Evolutionary conservation across 164 flowering plant species (phyloP).

Genomic region (Nymphaea colorata): DNA sequence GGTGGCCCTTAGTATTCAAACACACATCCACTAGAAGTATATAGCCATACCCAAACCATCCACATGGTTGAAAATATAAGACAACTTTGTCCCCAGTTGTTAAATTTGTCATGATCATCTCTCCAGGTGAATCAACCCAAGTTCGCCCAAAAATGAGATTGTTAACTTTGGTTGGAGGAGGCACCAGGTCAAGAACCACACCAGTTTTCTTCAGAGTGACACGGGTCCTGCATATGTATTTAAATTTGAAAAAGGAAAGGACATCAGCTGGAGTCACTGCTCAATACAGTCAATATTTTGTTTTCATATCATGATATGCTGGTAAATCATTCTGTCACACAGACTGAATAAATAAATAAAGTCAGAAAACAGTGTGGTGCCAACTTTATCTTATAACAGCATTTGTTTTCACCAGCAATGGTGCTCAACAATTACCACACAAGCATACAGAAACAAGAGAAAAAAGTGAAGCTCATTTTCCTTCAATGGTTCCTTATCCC

Average conservation of each 20-base stretch:
- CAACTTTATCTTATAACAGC: too few species aligned
- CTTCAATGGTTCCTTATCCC: too few species aligned
- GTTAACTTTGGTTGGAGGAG: slow-evolving; percentile 3
- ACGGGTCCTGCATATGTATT: background rate
- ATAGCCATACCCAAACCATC: slow-evolving; percentile 2
- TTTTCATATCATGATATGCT: too few species aligned
- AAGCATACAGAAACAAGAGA: too few species aligned
- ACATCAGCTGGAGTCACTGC: background rate
- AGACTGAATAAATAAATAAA: too few species aligned
- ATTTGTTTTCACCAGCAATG: too few species aligned
- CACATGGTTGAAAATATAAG: slow-evolving; percentile 4
- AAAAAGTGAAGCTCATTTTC: too few species aligned
- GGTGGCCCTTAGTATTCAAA: background rate
- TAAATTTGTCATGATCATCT: slow-evolving; percentile 4
- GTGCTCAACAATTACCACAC: too few species aligned
- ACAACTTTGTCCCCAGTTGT: slow-evolving; percentile 5
- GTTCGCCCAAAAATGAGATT: slow-evolving; percentile 3
- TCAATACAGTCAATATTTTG: too few species aligned
- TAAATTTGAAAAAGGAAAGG: background rate
- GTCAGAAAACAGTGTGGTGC: too few species aligned
- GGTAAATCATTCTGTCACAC: too few species aligned
- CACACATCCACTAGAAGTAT: background rate
- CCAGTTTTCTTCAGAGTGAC: slow-evolving; percentile 9
- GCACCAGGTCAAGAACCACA: slow-evolving; percentile 3
- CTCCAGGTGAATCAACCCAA: slow-evolving; percentile 5